Conservation (phyloP, 2,329 filamentous ascomycete species). For the Fulvia fulva region DNA sequence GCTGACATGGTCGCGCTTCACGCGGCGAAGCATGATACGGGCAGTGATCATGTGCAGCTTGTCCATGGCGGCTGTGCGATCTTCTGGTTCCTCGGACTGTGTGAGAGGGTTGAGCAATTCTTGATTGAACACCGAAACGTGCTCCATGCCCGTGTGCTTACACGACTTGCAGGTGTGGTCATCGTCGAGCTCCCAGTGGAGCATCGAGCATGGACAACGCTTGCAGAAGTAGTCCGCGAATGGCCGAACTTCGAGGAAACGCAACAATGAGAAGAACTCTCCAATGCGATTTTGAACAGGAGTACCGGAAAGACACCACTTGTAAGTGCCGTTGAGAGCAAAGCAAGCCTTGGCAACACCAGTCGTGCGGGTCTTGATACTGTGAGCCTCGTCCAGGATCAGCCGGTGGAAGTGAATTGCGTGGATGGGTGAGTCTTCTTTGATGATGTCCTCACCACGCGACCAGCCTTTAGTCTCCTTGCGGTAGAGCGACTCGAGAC, state of each 20-base stretch:
- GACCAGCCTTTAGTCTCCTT: constrained; percentile 90
- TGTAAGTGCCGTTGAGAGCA: constrained; percentile 78
- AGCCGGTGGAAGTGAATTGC: constrained; percentile 82
- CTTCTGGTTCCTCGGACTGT: constrained; percentile 42
- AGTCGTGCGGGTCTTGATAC: constrained; percentile 85
- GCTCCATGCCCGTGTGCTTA: constrained; percentile 60
- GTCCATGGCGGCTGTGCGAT: constrained; percentile 66
- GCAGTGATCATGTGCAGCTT: constrained; percentile 88
- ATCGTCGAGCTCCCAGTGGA: constrained; percentile 79
- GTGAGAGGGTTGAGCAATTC: constrained; percentile 80
- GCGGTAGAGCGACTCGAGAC: constrained; percentile 84
- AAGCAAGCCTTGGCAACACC: constrained; percentile 95
- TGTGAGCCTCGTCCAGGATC: constrained; percentile 92
- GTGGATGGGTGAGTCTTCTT: constrained; percentile 74
- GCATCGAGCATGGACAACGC: constrained; percentile 69
- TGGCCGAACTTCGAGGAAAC: constrained; percentile 82
- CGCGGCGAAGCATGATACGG: constrained; percentile 89
- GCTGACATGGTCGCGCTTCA: constrained; percentile 89
- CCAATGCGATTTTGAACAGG: constrained; percentile 67
- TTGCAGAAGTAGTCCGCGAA: constrained; percentile 96
- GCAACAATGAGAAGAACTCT: constrained; percentile 54
- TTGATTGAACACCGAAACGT: constrained; percentile 86
- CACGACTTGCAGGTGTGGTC: constrained; percentile 69
- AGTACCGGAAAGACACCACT: constrained; percentile 94
- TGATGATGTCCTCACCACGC: constrained; percentile 73